Conservation (phyloP, 345 rosid species). For the Aegle marmelos region DNA sequence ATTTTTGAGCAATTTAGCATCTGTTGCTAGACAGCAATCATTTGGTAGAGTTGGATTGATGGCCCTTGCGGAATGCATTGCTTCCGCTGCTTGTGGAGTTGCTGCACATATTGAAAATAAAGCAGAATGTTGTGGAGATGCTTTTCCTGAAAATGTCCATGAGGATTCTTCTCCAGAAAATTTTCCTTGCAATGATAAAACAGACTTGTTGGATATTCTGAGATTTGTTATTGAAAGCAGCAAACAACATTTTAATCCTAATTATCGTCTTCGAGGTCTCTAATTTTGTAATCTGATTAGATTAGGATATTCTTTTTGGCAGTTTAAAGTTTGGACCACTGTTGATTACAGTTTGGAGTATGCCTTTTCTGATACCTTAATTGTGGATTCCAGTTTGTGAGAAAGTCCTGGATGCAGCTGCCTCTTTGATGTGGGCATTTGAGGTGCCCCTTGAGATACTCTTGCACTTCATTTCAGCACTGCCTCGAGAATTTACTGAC, state of each 20-base stretch:
- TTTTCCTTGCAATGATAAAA: conserved; percentile 29
- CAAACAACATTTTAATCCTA: conserved; percentile 93
- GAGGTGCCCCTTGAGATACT: conserved; percentile 69
- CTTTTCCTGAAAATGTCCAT: conserved; percentile 21
- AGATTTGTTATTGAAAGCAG: conserved; percentile 84
- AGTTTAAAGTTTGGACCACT: conserved; percentile 4
- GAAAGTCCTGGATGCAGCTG: conserved; percentile 66
- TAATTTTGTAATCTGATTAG: conserved; percentile 22
- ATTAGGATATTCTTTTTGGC: conserved; percentile 13
- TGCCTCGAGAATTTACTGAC: conserved; percentile 80
- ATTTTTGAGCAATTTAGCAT: conserved; percentile 64
- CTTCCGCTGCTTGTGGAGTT: conserved; percentile 53
- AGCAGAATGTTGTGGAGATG: conserved; percentile 24
- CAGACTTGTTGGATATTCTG: conserved; percentile 57
- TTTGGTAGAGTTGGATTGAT: conserved; percentile 91
- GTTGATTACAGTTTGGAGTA: not conserved
- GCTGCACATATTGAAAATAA: conserved; percentile 24
- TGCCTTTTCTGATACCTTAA: conserved; percentile 7
- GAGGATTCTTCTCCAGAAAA: conserved; percentile 28
- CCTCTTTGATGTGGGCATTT: conserved; percentile 41
- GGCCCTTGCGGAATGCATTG: conserved; percentile 78
- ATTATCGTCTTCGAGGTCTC: conserved; percentile 81
- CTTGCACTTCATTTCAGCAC: conserved; percentile 65
- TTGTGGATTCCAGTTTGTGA: conserved; percentile 49
- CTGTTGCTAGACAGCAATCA: conserved; percentile 62